Base-by-base conservation (phyloP, 768 basidiomycete genomes). In the Psilocybe azurescens region DNA sequence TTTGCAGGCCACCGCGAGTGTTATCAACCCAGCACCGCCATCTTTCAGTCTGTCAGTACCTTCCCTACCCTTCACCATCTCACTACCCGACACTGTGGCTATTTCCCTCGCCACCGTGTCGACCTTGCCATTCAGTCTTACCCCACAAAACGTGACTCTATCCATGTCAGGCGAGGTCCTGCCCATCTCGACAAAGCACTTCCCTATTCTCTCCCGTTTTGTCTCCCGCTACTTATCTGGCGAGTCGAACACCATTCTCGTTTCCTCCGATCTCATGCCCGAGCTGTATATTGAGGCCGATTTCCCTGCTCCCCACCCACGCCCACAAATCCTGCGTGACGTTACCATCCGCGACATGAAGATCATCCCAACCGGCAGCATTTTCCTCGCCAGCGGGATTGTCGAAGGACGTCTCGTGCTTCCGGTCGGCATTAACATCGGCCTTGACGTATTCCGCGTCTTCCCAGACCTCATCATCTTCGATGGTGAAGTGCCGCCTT, bases 311-410 rank as follows among this genome's bases (percentile, higher is more conserved):
- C 90, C 89, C 1, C 72, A 79, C 50, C 86, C 87, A 4, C 82
- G 79, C 28, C 92, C 93, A 1, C 78, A 83, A 29, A 76, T 95
- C 38, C 79, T 95, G 13, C 84, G 84, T 11, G 78, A 91, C 64
- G 88, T 94, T 47, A 89, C 89, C 3, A 89, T 94, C 62, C 81
- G 80, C 47, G 82, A 90, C 68, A 94, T 94, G 93, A 85, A 83
- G 67, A 69, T 69, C 32, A 62, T 53, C 14, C 81, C 89, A 0
- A 63, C 63, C 11, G 81, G 78, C 0, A 77, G 68, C 8, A 58
- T 69, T 47, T 82, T 94, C 68, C 77, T 89, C 20, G 89, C 91
- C 0, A 92, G 87, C 67, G 93, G 91, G 13, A 82, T 81, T 3
- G 85, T 94, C 10, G 82, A 79, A 50, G 93, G 83, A 6, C 79